Conservation (phyloP, 495 filamentous ascomycete species). For the Aspergillus haitiensis region DNA sequence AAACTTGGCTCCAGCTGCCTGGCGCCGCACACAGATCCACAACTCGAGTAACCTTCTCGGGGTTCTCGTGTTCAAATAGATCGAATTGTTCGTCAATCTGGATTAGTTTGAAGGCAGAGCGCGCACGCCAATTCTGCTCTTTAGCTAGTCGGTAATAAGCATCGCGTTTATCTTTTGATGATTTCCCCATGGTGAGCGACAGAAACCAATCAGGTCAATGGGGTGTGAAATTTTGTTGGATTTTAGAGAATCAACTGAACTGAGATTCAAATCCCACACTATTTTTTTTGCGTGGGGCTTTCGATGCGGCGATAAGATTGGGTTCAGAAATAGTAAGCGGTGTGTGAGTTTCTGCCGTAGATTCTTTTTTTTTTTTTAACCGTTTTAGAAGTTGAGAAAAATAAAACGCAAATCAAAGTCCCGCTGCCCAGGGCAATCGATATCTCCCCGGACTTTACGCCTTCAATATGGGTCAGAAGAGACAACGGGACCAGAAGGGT, state of each 20-base stretch:
- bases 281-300: slow-evolving; percentile 16
- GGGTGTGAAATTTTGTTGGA: not conserved
- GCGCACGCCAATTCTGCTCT: slow-evolving; percentile 96
- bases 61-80: slow-evolving; percentile 67
- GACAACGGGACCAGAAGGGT: slow-evolving; percentile 49
- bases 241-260: not conserved
- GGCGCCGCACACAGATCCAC: slow-evolving; percentile 96
- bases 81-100: slow-evolving; percentile 97
- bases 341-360: not conserved
- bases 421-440: slow-evolving; percentile 17
- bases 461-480: slow-evolving; percentile 39
- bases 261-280: slow-evolving; percentile 12
- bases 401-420: not conserved
- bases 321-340: not conserved
- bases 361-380: not conserved
- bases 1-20: slow-evolving; percentile 94
- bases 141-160: slow-evolving; percentile 97
- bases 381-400: slow-evolving; percentile 4
- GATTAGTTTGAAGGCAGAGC: slow-evolving; percentile 93
- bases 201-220: not conserved
- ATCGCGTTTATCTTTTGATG: slow-evolving; percentile 97
- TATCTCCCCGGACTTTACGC: not conserved
- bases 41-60: slow-evolving; percentile 75
- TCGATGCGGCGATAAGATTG: slow-evolving; percentile 16
- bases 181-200: slow-evolving; percentile 75